Evolutionary conservation across 2,329 filamentous ascomycete genomes (phyloP).

Genomic region (Colletotrichum neosansevieriae): DNA sequence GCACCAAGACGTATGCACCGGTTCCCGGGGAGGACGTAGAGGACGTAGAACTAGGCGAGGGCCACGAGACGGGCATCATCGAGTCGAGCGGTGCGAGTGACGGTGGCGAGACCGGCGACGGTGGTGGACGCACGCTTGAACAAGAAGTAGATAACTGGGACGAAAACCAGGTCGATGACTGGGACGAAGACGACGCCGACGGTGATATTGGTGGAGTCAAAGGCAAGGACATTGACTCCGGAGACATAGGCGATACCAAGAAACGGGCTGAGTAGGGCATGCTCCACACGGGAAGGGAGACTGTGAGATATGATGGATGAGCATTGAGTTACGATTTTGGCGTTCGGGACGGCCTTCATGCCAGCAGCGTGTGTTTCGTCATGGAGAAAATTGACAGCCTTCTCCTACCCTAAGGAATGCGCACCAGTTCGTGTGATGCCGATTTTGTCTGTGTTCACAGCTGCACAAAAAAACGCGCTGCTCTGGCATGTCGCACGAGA

Average conservation of each 20-base stretch:
- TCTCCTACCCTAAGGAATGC: neutral
- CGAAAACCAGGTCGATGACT: conserved; percentile 77
- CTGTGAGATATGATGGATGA: conserved; percentile 35
- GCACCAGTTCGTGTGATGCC: too few relatives aligned
- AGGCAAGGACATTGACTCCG: conserved; percentile 44
- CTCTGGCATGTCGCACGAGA: neutral
- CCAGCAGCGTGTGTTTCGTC: conserved; percentile 30
- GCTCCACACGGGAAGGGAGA: neutral
- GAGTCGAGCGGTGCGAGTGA: conserved; percentile 43
- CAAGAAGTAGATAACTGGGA: conserved; percentile 95
- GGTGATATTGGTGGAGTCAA: conserved; percentile 47
- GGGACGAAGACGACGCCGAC: conserved; percentile 64
- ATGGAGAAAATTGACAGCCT: neutral
- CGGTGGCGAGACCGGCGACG: conserved; percentile 39
- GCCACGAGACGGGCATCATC: conserved; percentile 76
- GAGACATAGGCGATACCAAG: conserved; percentile 46
- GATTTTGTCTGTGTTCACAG: too few relatives aligned
- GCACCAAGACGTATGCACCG: conserved; percentile 77
- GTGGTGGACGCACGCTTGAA: conserved; percentile 66
- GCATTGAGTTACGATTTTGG: conserved; percentile 37
- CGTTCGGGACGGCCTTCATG: conserved; percentile 34
- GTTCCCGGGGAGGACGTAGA: conserved; percentile 73
- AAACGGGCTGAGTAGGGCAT: conserved; percentile 50
- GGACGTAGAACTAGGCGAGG: conserved; percentile 84
- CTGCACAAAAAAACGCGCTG: too few relatives aligned